These are phyloP conservation scores for Isatis lusitanica DNA, from an alignment of 441 rosid species.

Conservation along the genomic window DNA sequence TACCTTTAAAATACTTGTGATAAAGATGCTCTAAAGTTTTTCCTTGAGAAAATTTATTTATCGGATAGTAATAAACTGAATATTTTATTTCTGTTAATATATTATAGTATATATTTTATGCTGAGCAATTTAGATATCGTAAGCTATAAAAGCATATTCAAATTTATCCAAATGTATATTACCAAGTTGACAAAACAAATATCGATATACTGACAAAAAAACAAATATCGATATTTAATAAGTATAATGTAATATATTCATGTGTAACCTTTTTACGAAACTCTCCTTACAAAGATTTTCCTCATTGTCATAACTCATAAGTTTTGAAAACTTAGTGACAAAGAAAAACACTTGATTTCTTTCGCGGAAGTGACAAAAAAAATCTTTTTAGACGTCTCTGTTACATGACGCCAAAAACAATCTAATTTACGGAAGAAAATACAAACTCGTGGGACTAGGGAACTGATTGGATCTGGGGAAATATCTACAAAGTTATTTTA, in stretches of 20 bases:
- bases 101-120: not conserved
- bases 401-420: conserved; percentile 27
- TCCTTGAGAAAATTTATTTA: not conserved
- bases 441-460: not conserved
- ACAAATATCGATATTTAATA: not conserved
- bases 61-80: not conserved
- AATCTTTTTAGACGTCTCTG: conserved; percentile 19
- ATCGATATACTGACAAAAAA: not conserved
- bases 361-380: conserved; percentile 25
- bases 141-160: not conserved
- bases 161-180: not conserved
- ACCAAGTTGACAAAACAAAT: not conserved
- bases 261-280: not conserved
- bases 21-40: not conserved
- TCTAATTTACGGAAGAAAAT: not conserved
- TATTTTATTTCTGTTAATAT: not conserved
- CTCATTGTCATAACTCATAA: conserved; percentile 5
- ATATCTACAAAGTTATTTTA: not conserved
- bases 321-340: conserved; percentile 26
- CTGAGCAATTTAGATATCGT: not conserved
- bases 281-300: not conserved
- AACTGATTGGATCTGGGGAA: conserved; percentile 2
- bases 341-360: conserved; percentile 22
- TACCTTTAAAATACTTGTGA: not conserved
- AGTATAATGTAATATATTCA: not conserved